Evolutionary conservation across 768 basidiomycete species (phyloP).

Genomic region (Russula abietina): DNA sequence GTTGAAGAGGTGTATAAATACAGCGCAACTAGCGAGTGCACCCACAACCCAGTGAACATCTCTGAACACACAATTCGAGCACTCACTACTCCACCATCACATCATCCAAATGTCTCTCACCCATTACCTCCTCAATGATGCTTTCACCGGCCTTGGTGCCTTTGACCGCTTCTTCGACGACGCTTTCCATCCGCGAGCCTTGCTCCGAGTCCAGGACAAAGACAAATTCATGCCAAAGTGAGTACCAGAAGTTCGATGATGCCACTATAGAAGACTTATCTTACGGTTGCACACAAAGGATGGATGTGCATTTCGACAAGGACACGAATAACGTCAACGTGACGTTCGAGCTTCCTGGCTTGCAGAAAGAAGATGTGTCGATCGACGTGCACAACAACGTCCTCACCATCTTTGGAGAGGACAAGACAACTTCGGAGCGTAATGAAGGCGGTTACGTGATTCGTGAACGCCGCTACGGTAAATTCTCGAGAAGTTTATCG

Average conservation of each 20-base stretch:
- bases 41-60: too few relatives aligned
- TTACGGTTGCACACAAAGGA: conserved; percentile 27
- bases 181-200: not conserved
- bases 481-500: conserved; percentile 28
- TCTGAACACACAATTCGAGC: too few relatives aligned
- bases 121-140: not conserved
- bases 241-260: not conserved
- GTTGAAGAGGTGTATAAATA: too few relatives aligned
- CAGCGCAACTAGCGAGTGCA: too few relatives aligned
- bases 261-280: not conserved
- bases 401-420: conserved; percentile 48
- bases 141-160: not conserved
- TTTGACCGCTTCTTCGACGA: conserved; percentile 11
- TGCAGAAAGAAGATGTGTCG: conserved; percentile 44
- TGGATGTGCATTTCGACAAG: conserved; percentile 47
- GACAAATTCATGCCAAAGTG: conserved; percentile 7
- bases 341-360: conserved; percentile 50
- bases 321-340: conserved; percentile 46
- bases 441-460: conserved; percentile 35
- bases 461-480: conserved; percentile 30
- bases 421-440: conserved; percentile 31
- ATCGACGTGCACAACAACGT: conserved; percentile 47
- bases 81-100: too few relatives aligned
- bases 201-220: not conserved
- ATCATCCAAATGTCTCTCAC: not conserved